Evolutionary conservation across 2,329 filamentous ascomycete genomes (phyloP), one percentile per base, ranked within the genome.

Genomic region (Diatrype stigma): DNA sequence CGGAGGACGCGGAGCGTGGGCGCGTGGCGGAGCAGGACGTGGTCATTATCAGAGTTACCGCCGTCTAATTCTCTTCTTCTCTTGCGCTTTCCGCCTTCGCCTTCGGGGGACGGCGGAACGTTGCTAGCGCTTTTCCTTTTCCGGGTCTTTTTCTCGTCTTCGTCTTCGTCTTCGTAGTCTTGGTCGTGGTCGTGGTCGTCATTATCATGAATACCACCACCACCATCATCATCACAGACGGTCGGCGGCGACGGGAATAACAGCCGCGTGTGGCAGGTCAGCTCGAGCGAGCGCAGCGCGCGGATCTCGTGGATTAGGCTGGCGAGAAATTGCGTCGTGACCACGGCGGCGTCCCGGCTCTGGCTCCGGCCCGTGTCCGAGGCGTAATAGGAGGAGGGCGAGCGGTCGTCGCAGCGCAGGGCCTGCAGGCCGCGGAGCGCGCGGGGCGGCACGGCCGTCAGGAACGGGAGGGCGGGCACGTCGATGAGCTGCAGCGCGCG

Each of bases 401-500:
- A n/a, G n/a, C n/a, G n/a, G n/a, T n/a, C n/a, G n/a, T 77, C 72
- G 22, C 71, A 67, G 12, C 68, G 67, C 2, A 79, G 60, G 1
- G 58, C 63, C 12, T 66, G 64, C 1, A 80, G 63, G 3, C 57
- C 53, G 4, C 59, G 54, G 32, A 80, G 63, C 37, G 73, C 61
- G 3, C 51, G 19, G 19, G 73, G 69, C 6, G 60, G 55, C 6
- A 78, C 64, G 1, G 76, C 76, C 7, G 56, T 55, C 11, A 80
- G 65, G 45, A 79, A 78, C 40, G 69, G 69, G 54, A 66, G 69
- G 12, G 74, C 56, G 1, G 76, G 75, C 4, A 78, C 72, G 23
- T 72, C 71, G 23, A 73, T 56, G 32, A 78, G 64, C 28, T 69
- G 62, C 7, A 79, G 65, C 2, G 63, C 67, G 21, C 64, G 60